Base-by-base conservation (phyloP, 208 protist genomes). In the Trypanosoma brucei region DNA sequence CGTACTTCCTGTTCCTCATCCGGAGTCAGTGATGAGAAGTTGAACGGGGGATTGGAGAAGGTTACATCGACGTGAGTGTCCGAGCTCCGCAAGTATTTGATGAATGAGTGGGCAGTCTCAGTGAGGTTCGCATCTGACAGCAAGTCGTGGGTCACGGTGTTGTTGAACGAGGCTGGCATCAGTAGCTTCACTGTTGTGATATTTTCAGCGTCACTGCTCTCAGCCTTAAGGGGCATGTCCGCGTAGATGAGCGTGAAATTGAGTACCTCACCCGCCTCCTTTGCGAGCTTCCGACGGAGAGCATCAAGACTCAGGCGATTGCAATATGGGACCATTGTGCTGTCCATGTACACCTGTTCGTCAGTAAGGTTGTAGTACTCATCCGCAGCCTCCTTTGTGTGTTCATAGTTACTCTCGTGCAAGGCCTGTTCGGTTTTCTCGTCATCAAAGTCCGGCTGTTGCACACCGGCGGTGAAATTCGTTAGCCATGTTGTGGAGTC, bases 281-380 rank as follows among this genome's bases (percentile, higher is more conserved):
- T 22, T 11, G 74, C 79, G 30, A 81, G 36, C 50, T 51, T 33
- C 52, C 62, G 70, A 59, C 75, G 50, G 13, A 92, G 60, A 13
- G 40, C 37, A 13, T 44, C 14, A 66, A 86, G 66, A 45, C 68
- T 72, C 3, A 72, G 78, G 22, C 11, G 36, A 54, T 86, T 84
- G 71, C 82, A 88, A 52, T 77, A 61, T 0, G 78, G 78, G 3
- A 92, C 56, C 5, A 92, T 50, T 46, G 70, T 87, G 33, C 36
- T 45, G 48, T 92, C 85, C 22, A 76, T 65, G 50, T 78, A 78
- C 39, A 88, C 46, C 30, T 72, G 22, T 40, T 79, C 53, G 60
- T 92, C 70, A 11, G 78, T 88, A 40, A 52, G 54, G 67, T 80
- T 75, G 69, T 92, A 88, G 68, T 89, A 92, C 11, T 39, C 62